Evolutionary conservation across 441 rosid genomes (phyloP), one percentile per base, ranked within the genome.

Genomic region (Eutrema salsugineum): DNA sequence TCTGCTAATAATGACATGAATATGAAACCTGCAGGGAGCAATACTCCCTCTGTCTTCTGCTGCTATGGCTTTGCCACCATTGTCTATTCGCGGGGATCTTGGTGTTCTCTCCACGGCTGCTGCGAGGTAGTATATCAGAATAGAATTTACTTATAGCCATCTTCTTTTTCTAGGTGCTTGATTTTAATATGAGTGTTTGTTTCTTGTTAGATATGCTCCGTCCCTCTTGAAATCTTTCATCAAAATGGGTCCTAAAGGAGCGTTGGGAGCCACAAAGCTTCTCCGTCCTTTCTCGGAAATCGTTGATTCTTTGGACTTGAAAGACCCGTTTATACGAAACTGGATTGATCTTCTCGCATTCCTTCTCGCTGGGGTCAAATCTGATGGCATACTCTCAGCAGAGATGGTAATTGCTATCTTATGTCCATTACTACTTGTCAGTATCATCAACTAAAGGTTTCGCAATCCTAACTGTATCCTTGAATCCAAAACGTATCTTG

Each of bases 351-450:
- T 94, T 79, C 78, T 94, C 33, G 83, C 99, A 22, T 94, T 94
- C 78, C 91, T 94, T 71, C 99, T 94, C 55, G 97, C 97, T 2
- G 99, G 99, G 74, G 97, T 94, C 80, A 94, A 94, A 88, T 90
- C 97, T 78, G 80, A 86, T 80, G 97, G 99, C 82, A 79, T 94
- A 75, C 99, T 94, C 50, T 94, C 99, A 80, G 97, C 97, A 71
- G 99, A 94, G 87, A 94, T 94, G 99, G 99, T 94, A 90, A 90
- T 77, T 77, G 20, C 12, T 40, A 30, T 43, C 14, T 69, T 20
- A 20, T 20, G 22, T 20, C 22, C 28, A 2, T 65, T 36, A 36
- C 19, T 43, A 16, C 16, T 54, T 33, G 40, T 33, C 42, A 56
- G 27, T 33, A 17, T 1, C 48, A 59, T 38, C 17, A 38, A 50